These are phyloP conservation scores for Thraustochytrium sp. DNA, from an alignment of 352 stramenopile species.

Conservation along the genomic window DNA sequence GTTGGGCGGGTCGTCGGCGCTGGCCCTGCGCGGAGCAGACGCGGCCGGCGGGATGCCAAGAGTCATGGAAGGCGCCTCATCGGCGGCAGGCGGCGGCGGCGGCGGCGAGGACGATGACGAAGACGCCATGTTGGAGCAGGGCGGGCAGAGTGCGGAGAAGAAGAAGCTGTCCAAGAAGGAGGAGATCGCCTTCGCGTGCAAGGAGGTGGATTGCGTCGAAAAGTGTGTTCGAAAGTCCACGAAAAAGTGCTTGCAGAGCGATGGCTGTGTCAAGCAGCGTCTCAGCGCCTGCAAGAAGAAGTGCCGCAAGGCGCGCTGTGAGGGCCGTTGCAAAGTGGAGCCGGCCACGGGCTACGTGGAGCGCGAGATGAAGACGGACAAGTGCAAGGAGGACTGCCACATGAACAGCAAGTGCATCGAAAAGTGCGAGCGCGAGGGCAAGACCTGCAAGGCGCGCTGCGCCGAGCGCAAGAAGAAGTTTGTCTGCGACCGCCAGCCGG, in stretches of 20 bases:
- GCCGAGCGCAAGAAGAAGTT: constrained; percentile 34
- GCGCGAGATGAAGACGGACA: constrained; percentile 46
- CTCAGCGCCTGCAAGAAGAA: constrained; percentile 39
- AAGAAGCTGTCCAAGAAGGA: constrained; percentile 38
- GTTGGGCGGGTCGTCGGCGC: not conserved
- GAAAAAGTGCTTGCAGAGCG: constrained; percentile 38
- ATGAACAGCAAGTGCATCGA: constrained; percentile 45
- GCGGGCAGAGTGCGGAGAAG: not conserved
- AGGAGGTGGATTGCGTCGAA: constrained; percentile 43
- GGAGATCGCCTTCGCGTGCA: constrained; percentile 39
- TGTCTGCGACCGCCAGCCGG: constrained; percentile 5
- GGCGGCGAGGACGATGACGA: not conserved
- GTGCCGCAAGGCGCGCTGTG: constrained; percentile 39
- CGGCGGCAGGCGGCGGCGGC: not conserved
- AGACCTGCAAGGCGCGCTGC: constrained; percentile 40
- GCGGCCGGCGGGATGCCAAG: not conserved
- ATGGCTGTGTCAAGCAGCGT: constrained; percentile 25
- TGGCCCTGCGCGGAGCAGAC: not conserved
- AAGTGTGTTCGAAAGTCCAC: constrained; percentile 41
- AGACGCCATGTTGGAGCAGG: not conserved
- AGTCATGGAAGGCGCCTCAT: not conserved
- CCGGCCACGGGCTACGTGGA: constrained; percentile 39
- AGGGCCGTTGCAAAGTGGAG: constrained; percentile 40
- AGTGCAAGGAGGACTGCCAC: constrained; percentile 43
- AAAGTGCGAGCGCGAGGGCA: constrained; percentile 44